Conservation (phyloP, 805 yeast genomes). For the Phaffomyces thermotolerans region DNA sequence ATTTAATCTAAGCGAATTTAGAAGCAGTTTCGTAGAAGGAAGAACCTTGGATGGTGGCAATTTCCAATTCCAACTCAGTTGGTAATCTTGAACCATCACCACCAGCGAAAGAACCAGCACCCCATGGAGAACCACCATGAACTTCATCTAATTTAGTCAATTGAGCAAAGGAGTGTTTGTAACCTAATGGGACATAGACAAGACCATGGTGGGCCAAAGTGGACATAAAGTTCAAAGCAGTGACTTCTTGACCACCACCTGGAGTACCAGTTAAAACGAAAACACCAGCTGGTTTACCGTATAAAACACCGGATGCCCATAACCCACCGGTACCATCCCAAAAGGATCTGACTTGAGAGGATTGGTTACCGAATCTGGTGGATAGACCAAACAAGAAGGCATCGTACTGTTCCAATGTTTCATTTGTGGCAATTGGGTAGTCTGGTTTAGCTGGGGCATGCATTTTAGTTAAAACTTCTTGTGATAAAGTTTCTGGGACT, state of each 20-base stretch:
- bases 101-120: constrained; percentile 75
- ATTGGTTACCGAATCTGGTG: constrained; percentile 75
- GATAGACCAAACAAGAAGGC: constrained; percentile 83
- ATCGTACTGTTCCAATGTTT: constrained; percentile 57
- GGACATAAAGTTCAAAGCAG: constrained; percentile 49
- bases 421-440: constrained; percentile 50
- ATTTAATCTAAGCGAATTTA: constrained; percentile 19
- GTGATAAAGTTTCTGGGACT: constrained; percentile 70
- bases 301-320: constrained; percentile 63
- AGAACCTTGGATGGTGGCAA: constrained; percentile 64
- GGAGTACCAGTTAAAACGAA: constrained; percentile 65
- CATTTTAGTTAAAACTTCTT: constrained; percentile 49
- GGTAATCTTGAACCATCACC: constrained; percentile 71
- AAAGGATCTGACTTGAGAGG: constrained; percentile 67
- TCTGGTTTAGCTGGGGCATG: constrained; percentile 56
- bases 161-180: constrained; percentile 47
- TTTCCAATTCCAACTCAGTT: constrained; percentile 50
- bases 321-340: constrained; percentile 72
- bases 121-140: constrained; percentile 85
- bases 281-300: constrained; percentile 68
- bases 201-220: constrained; percentile 70
- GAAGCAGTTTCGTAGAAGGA: constrained; percentile 44
- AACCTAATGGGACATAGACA: constrained; percentile 72
- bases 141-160: constrained; percentile 53
- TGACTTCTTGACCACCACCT: constrained; percentile 75